Evolutionary conservation across 2,329 filamentous ascomycete species (phyloP).

Genomic region (Clarireedia sp.): DNA sequence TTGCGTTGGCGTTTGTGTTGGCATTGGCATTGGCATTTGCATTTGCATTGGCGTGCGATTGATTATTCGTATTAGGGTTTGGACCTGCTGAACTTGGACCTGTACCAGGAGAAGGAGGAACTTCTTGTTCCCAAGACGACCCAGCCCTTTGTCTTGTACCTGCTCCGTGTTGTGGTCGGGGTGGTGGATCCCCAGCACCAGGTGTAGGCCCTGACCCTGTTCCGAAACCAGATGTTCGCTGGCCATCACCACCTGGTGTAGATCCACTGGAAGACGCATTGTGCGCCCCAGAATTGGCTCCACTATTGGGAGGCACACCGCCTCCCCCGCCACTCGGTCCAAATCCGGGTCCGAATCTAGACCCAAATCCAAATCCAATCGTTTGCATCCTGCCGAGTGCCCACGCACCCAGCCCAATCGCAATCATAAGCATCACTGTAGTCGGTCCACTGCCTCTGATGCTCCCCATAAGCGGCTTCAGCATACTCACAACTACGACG

Average conservation of each 20-base stretch:
- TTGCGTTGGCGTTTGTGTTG: neutral
- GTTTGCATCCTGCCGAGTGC: conserved; percentile 57
- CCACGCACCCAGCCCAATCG: conserved; percentile 73
- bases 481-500: conserved; percentile 63
- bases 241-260: conserved; percentile 12
- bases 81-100: conserved; percentile 11
- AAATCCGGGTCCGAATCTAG: conserved; percentile 29
- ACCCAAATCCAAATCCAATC: conserved; percentile 26
- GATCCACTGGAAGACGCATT: conserved; percentile 22
- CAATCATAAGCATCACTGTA: conserved; percentile 62
- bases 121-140: conserved; percentile 3
- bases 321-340: conserved; percentile 17
- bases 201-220: conserved; percentile 5
- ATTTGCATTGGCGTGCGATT: conserved; percentile 13
- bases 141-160: conserved; percentile 5
- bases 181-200: conserved; percentile 15
- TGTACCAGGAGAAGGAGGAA: conserved; percentile 5
- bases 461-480: conserved; percentile 63
- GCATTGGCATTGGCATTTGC: conserved; percentile 12
- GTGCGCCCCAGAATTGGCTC: conserved; percentile 16
- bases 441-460: conserved; percentile 65
- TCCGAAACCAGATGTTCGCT: conserved; percentile 3
- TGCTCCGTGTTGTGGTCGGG: conserved; percentile 8
- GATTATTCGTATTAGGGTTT: neutral
- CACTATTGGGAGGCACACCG: conserved; percentile 13